Base-by-base conservation (phyloP, 768 basidiomycete species). In the Collybia sordida region DNA sequence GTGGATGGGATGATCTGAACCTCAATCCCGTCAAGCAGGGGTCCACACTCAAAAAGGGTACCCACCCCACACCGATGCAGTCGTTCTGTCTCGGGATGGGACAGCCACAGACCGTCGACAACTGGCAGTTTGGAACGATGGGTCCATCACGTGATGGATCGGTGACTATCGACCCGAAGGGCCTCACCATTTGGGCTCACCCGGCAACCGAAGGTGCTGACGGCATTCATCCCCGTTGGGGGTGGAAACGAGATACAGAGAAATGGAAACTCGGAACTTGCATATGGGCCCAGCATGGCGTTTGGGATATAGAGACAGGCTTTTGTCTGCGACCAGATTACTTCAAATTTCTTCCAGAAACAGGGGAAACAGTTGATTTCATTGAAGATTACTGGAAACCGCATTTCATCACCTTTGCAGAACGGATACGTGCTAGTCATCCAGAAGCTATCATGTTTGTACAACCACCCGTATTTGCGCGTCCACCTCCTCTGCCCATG, bases 41-140 rank as follows among this genome's bases (percentile, higher is more conserved):
- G 1, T 79, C 84, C 9, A 83, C 80, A 15, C 72, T 92, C 28
- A 92, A 90, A 62, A 96, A 93, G 64, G 97, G 96, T 0, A 82
- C 92, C 0, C 74, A 84, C 47, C 95, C 97, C 0, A 91, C 89
- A 0, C 90, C 93, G 0, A 79, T 88, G 5, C 90, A 98, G 66
- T 83, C 83, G 2, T 70, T 99, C 49, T 78, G 83, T 2, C 78
- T 99, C 0, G 96, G 92, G 6, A 93, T 96, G 88, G 97, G 97
- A 3, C 70, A 85, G 53, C 73, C 82, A 4, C 84, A 91, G 66
- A 87, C 83, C 0, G 81, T 98, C 21, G 90, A 96, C 22, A 80
- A 86, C 63, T 96, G 85, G 79, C 73, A 78, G 11, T 96, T 98
- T 64, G 83, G 86, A 19, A 63, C 79, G 1, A 80, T 91, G 54